Conservation (phyloP, 352 stramenopile species). For the Globisporangium middletonii region DNA sequence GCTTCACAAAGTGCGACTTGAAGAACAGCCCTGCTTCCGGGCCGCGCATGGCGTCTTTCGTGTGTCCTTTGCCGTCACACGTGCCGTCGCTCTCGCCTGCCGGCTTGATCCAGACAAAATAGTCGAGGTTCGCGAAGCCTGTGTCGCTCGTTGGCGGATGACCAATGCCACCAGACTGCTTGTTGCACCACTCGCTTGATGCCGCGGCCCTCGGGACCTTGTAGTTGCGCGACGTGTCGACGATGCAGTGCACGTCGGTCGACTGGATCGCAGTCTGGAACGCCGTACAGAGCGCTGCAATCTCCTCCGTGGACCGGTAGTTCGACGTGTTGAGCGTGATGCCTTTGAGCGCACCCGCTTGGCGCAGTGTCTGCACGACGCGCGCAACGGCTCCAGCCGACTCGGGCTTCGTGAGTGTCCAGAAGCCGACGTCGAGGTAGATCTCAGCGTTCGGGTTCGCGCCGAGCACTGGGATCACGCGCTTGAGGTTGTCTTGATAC, state of each 20-base stretch:
- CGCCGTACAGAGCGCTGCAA: constrained; percentile 39
- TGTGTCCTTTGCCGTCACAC: constrained; percentile 25
- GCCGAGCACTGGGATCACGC: constrained; percentile 35
- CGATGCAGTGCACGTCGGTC: constrained; percentile 40
- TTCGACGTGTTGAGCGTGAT: constrained; percentile 79
- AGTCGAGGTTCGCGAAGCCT: constrained; percentile 43
- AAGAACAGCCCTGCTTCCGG: constrained; percentile 53
- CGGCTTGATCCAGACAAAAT: constrained; percentile 70
- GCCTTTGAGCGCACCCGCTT: constrained; percentile 33
- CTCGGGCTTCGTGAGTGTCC: constrained; percentile 32
- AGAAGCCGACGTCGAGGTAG: constrained; percentile 66
- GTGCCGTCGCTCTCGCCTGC: constrained; percentile 59
- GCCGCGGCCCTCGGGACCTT: constrained; percentile 3
- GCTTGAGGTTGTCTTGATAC: constrained; percentile 47
- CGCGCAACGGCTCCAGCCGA: constrained; percentile 19
- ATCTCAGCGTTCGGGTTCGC: constrained; percentile 59
- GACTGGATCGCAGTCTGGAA: constrained; percentile 46
- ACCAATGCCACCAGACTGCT: constrained; percentile 35
- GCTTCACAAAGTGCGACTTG: constrained; percentile 33
- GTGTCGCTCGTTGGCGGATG: constrained; percentile 41
- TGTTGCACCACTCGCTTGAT: constrained; percentile 54
- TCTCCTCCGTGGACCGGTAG: constrained; percentile 51
- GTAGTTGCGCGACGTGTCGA: constrained; percentile 58
- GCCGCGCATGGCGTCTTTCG: constrained; percentile 38
- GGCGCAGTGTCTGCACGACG: constrained; percentile 34